Conservation (phyloP, 768 basidiomycete genomes). For the Saitozyma podzolica region DNA sequence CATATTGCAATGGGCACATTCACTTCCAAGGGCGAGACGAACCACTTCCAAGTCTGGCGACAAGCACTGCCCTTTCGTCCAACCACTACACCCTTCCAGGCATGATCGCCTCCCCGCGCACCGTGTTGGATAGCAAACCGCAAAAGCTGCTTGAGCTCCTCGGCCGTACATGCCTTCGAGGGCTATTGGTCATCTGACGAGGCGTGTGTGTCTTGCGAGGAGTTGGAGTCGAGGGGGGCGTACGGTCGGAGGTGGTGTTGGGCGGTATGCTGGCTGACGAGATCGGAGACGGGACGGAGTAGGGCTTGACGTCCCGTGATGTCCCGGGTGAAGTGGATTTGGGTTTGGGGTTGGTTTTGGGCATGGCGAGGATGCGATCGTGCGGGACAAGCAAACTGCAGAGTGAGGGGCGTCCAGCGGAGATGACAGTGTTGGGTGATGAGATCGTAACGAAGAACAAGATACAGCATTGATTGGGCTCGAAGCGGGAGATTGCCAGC, state of each 20-base stretch:
- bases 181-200: no score
- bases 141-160: conserved; percentile 4
- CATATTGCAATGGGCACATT: no score
- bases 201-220: background rate
- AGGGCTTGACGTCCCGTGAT: background rate
- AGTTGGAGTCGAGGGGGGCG: background rate
- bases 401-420: no score
- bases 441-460: no score
- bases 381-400: no score
- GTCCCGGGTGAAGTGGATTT: background rate
- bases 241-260: background rate
- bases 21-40: background rate
- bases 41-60: conserved; percentile 4
- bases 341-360: conserved; percentile 1
- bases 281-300: background rate
- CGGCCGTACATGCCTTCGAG: conserved; percentile 4
- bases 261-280: background rate
- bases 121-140: conserved; percentile 5
- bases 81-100: conserved; percentile 8
- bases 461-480: no score
- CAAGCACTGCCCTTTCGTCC: conserved; percentile 1
- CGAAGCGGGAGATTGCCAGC: no score
- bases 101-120: background rate
- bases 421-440: no score
- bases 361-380: background rate